phyloP scores from a whole-genome alignment of 176 grass and related monocot species.

The Tuctoria greenei region DNA sequence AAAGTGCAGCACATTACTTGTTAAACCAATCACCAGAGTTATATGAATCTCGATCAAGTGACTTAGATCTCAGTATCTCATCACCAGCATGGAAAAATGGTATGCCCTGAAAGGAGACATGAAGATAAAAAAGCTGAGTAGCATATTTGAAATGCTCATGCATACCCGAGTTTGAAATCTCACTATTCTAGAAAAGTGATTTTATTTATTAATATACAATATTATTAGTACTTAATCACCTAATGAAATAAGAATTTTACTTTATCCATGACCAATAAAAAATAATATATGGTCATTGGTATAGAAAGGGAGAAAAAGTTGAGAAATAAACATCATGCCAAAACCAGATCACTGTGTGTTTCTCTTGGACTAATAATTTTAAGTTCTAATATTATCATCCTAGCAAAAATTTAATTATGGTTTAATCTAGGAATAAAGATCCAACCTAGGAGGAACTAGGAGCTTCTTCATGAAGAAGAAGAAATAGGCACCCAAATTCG shows the following conservation, averaged over 20 bases:
- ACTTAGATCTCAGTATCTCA: conserved; percentile 91
- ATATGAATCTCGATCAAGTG: conserved; percentile 92
- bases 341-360: too few relatives aligned
- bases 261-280: neutral
- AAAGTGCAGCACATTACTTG: conserved; percentile 53
- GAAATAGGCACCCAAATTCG: too few relatives aligned
- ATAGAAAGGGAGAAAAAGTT: too few relatives aligned
- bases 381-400: too few relatives aligned
- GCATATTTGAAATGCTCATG: neutral
- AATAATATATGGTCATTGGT: neutral
- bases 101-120: conserved; percentile 66
- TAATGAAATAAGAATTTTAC: neutral
- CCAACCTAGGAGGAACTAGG: too few relatives aligned
- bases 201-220: neutral
- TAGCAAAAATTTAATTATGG: too few relatives aligned
- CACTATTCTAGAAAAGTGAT: neutral
- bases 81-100: conserved; percentile 97
- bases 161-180: conserved; percentile 1
- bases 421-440: too few relatives aligned
- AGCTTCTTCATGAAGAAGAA: too few relatives aligned
- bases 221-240: neutral
- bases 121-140: neutral
- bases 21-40: conserved; percentile 99
- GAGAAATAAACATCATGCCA: too few relatives aligned
- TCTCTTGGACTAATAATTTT: too few relatives aligned